Evolutionary conservation across 768 basidiomycete species (phyloP).

Genomic region (Serendipita sp.): DNA sequence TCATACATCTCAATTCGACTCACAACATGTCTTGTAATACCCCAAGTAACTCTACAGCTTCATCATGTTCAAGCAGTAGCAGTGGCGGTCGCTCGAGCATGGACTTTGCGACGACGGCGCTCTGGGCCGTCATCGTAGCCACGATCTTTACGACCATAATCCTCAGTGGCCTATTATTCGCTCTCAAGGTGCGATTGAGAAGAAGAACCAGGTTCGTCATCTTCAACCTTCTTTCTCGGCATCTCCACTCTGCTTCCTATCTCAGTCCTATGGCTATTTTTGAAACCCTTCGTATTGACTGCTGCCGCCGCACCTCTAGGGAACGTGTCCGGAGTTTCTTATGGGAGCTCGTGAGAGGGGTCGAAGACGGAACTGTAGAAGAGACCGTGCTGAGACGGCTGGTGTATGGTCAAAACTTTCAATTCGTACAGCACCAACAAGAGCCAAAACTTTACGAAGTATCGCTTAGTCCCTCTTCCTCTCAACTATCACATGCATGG

Average conservation of each 20-base stretch:
- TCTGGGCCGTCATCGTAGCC: constrained; percentile 1
- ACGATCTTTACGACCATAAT: not conserved
- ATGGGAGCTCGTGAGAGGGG: constrained; percentile 1
- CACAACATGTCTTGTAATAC: too few species aligned
- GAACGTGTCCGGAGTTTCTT: not conserved
- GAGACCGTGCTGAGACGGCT: not conserved
- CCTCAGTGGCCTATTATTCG: not conserved
- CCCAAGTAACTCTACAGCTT: too few species aligned
- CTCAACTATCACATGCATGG: too few species aligned
- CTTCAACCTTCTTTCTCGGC: not conserved
- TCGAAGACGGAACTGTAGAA: not conserved
- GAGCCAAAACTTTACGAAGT: too few species aligned
- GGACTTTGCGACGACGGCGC: not conserved
- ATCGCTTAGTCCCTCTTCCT: too few species aligned
- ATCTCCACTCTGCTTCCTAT: too few species aligned
- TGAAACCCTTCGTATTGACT: not conserved
- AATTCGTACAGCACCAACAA: not conserved
- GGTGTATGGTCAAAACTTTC: not conserved
- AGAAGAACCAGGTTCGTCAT: not conserved
- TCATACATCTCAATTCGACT: too few species aligned
- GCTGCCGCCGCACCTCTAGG: not conserved
- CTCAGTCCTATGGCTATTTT: too few species aligned
- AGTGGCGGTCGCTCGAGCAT: not conserved
- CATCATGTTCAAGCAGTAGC: too few species aligned
- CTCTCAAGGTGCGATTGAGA: not conserved